Percentiles rank a stretch among this genome's conserved stretches.
Evolutionary conservation across 306 rosid species (phyloP).

Genomic region (Corylus avellana): DNA sequence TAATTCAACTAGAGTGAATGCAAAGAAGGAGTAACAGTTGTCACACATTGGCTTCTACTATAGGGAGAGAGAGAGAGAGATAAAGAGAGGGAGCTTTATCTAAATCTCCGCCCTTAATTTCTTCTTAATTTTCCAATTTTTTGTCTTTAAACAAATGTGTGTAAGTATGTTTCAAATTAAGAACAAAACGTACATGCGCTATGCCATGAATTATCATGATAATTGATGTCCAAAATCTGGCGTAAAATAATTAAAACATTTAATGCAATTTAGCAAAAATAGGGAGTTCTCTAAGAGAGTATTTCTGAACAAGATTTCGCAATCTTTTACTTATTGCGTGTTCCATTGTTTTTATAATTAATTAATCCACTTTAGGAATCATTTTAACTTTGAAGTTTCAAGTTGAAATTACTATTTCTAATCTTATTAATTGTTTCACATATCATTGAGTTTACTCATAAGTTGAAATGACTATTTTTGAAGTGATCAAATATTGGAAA

Average conservation of each 20-base stretch:
- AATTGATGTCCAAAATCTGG: conserved; percentile 32
- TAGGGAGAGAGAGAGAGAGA: background rate
- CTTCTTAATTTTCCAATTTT: too few relatives aligned
- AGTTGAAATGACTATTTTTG: too few relatives aligned
- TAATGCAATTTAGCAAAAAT: conserved; percentile 29
- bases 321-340: conserved; percentile 24
- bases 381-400: background rate
- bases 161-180: background rate
- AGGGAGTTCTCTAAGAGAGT: conserved; percentile 27
- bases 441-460: too few relatives aligned
- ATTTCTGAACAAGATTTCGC: conserved; percentile 34
- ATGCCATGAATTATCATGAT: conserved; percentile 1
- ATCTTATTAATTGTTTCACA: background rate
- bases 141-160: too few relatives aligned
- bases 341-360: background rate
- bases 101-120: background rate
- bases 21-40: background rate
- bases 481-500: too few relatives aligned
- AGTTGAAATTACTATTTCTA: background rate
- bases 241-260: conserved; percentile 8
- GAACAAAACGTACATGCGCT: conserved; percentile 14
- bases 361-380: background rate
- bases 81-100: background rate
- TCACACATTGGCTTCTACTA: background rate
- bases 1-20: background rate